phyloP scores from a whole-genome alignment of 1,139 yeast genomes.

The Geotrichum restrictum region DNA sequence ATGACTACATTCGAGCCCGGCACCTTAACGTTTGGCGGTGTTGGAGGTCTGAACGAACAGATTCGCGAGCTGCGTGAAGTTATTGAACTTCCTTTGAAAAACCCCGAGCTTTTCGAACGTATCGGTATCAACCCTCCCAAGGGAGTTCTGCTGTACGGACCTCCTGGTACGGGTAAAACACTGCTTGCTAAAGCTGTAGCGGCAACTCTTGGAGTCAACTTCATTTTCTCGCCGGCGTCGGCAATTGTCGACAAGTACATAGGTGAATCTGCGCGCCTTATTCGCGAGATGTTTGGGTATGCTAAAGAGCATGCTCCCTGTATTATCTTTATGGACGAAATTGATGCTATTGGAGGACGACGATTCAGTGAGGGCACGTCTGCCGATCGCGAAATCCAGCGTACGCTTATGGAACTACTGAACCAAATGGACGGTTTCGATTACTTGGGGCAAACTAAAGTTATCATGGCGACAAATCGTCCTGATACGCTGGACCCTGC shows the following conservation, averaged over 20 bases:
- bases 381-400: slow-evolving; percentile 97
- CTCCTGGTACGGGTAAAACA: slow-evolving; percentile 99
- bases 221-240: slow-evolving; percentile 95
- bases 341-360: slow-evolving; percentile 98
- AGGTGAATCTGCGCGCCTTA: slow-evolving; percentile 95
- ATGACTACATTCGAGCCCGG: slow-evolving; percentile 99
- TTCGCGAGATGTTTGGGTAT: slow-evolving; percentile 97
- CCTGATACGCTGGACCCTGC: slow-evolving; percentile 99
- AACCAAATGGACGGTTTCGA: slow-evolving; percentile 99
- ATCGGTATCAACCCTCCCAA: slow-evolving; percentile 98
- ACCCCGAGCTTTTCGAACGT: slow-evolving; percentile 91
- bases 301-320: slow-evolving; percentile 99
- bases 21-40: slow-evolving; percentile 87
- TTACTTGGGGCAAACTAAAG: slow-evolving; percentile 92
- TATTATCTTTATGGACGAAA: slow-evolving; percentile 97
- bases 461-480: slow-evolving; percentile 98
- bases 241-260: slow-evolving; percentile 98
- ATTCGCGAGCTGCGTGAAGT: slow-evolving; percentile 96
- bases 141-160: slow-evolving; percentile 94
- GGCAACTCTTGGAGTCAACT: slow-evolving; percentile 96
- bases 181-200: slow-evolving; percentile 96
- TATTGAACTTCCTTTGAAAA: slow-evolving; percentile 92
- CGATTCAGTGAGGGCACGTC: slow-evolving; percentile 98
- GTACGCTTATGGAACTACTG: slow-evolving; percentile 95
- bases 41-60: slow-evolving; percentile 96